Percentiles rank a stretch among this genome's conserved stretches.
These are phyloP conservation scores for Salix caprea DNA, from an alignment of 345 rosid species.

Conservation along the genomic window DNA sequence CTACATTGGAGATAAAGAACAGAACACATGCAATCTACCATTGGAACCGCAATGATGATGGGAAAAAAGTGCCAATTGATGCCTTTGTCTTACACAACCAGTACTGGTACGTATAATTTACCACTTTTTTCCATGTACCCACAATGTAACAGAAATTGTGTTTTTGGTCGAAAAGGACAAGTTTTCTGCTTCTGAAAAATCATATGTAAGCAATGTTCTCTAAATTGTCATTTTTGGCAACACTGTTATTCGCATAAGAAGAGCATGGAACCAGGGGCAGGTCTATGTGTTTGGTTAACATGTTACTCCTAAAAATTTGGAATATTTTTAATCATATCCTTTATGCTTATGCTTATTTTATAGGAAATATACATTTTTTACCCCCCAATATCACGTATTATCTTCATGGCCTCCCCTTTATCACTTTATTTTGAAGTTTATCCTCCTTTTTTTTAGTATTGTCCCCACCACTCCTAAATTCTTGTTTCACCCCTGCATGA, in stretches of 20 bases:
- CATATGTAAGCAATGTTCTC: neutral
- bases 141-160: neutral
- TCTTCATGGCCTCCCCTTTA: no score
- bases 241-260: neutral
- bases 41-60: slow-evolving; percentile 92
- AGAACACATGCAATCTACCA: slow-evolving; percentile 84
- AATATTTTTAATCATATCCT: neutral
- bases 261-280: neutral
- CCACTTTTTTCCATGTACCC: neutral
- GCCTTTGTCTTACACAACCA: slow-evolving; percentile 59
- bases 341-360: neutral
- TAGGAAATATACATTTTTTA: neutral
- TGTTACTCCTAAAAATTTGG: neutral
- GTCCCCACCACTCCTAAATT: no score
- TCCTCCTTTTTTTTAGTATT: no score
- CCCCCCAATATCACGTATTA: neutral
- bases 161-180: neutral
- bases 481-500: no score
- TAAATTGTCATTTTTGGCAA: neutral
- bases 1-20: slow-evolving; percentile 76
- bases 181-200: neutral
- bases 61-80: slow-evolving; percentile 68
- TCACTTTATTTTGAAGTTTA: no score
- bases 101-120: slow-evolving; percentile 51
- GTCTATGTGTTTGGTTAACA: neutral